phyloP scores from a whole-genome alignment of 2,329 filamentous ascomycete species.

The Trichoderma lentiforme region DNA sequence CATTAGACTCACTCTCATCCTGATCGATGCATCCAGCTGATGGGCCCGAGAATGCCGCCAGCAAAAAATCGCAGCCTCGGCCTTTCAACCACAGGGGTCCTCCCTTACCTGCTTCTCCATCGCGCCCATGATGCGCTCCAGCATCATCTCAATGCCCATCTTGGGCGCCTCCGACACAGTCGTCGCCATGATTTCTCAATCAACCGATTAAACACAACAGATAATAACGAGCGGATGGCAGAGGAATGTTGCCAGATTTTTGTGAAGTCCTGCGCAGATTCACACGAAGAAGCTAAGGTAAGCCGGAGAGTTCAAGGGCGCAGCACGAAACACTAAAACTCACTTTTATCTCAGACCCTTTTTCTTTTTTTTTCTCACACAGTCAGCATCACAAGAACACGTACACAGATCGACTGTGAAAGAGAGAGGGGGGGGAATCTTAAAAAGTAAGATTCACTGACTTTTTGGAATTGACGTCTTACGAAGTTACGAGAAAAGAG shows the following conservation, averaged over 20 bases:
- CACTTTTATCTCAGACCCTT: neutral
- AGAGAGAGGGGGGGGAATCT: neutral
- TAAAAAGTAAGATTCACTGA: neutral
- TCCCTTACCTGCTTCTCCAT: constrained; percentile 25
- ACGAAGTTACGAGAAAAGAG: neutral
- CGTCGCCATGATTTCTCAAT: constrained; percentile 18
- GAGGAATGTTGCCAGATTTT: neutral
- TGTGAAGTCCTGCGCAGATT: neutral
- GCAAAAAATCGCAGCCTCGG: neutral
- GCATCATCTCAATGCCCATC: constrained; percentile 21
- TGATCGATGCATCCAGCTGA: neutral
- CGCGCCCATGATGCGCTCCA: constrained; percentile 25
- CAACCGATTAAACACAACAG: neutral
- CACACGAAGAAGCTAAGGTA: neutral
- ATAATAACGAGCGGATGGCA: constrained; percentile 8
- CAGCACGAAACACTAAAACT: constrained; percentile 3
- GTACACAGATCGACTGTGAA: neutral
- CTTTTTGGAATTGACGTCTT: neutral
- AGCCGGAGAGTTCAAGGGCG: constrained; percentile 2
- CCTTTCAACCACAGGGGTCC: neutral
- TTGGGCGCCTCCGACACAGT: constrained; percentile 3
- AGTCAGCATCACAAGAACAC: constrained; percentile 11
- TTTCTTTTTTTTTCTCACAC: neutral
- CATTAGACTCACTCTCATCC: neutral
- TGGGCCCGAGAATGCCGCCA: neutral